Percentiles rank a stretch among this genome's conserved stretches.
Evolutionary conservation across 106 monocot genomes (phyloP).

Genomic region (Dendrobium nobile): DNA sequence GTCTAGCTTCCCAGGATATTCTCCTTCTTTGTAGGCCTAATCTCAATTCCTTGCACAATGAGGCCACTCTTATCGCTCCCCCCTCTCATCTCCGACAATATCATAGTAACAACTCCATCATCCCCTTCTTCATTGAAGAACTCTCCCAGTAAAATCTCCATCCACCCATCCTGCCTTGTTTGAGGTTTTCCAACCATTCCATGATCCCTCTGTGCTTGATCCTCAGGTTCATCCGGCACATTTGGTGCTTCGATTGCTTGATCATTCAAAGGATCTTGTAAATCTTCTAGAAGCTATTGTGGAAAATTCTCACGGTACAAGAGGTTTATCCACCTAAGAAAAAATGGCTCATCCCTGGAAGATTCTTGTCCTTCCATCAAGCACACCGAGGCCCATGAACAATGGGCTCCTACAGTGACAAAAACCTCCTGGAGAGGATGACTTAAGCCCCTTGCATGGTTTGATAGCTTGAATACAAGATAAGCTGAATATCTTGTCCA

Average conservation of each 20-base stretch:
- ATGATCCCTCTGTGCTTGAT: neutral
- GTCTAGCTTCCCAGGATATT: no score
- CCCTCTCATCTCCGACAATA: constrained; percentile 22
- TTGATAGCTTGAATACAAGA: constrained; percentile 43
- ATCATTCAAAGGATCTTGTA: neutral
- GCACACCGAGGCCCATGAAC: neutral
- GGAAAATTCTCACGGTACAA: neutral
- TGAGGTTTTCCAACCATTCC: neutral
- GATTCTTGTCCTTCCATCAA: neutral
- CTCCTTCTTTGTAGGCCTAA: constrained; percentile 29
- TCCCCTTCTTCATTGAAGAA: constrained; percentile 35
- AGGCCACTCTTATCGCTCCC: constrained; percentile 39
- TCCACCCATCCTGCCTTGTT: constrained; percentile 37
- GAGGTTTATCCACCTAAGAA: neutral
- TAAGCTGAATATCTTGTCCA: constrained; percentile 48
- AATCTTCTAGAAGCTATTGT: neutral
- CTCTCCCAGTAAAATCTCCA: constrained; percentile 49
- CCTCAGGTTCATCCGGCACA: neutral
- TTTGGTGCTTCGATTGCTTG: neutral
- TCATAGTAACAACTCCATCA: constrained; percentile 32
- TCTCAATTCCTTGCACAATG: constrained; percentile 44
- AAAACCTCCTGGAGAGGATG: constrained; percentile 27
- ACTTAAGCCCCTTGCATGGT: constrained; percentile 11
- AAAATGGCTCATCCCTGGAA: neutral
- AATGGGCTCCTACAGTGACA: constrained; percentile 16